Evolutionary conservation across 2,329 filamentous ascomycete genomes (phyloP).

Genomic region (Orbilia oligospora): DNA sequence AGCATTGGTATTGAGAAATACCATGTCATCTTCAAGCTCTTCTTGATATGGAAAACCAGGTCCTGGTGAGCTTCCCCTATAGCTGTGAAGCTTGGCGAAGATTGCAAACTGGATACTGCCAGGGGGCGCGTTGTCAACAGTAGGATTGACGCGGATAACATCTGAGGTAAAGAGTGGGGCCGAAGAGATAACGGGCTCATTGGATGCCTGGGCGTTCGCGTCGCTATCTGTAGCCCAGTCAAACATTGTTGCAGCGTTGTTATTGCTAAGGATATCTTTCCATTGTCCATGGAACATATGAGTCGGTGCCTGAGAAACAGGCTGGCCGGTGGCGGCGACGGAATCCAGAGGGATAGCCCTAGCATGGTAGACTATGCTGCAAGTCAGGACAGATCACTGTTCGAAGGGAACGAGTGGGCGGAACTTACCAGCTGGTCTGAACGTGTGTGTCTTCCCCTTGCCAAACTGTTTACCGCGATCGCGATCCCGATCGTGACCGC

Average conservation of each 20-base stretch:
- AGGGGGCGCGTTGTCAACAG: neutral
- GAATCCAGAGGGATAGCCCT: conserved; percentile 8
- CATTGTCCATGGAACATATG: neutral
- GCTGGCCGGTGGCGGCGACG: neutral
- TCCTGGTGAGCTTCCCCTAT: neutral
- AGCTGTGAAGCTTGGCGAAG: conserved; percentile 27
- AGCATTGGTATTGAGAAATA: conserved; percentile 47
- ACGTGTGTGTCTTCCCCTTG: conserved; percentile 12
- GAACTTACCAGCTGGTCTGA: conserved; percentile 30
- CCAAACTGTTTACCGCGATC: neutral
- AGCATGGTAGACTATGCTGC: neutral
- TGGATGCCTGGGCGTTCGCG: neutral
- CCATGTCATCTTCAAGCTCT: conserved; percentile 23
- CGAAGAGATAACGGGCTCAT: neutral
- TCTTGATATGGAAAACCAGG: neutral
- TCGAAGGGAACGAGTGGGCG: neutral
- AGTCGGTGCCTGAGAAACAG: neutral
- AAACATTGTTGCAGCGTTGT: neutral
- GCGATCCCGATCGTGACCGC: too few species aligned
- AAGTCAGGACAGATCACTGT: neutral
- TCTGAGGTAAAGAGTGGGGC: conserved; percentile 46
- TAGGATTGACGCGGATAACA: conserved; percentile 2
- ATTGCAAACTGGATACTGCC: conserved; percentile 31
- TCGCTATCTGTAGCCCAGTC: neutral
- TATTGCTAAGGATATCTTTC: neutral